Base-by-base conservation (phyloP, 1,139 yeast genomes). In the Wickerhamomyces sp. region DNA sequence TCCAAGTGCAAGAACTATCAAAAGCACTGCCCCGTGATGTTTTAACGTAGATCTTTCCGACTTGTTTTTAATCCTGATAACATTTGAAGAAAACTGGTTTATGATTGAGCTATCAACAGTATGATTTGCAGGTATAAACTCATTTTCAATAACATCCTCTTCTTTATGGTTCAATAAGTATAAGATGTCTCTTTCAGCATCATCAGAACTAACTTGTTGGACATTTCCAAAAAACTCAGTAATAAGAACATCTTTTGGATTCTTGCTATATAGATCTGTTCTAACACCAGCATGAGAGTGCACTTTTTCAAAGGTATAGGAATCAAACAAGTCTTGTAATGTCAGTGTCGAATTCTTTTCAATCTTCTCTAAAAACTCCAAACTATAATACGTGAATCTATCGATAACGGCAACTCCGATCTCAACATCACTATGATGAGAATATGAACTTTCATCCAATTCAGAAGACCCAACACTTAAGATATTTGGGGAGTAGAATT, bases 371-470 rank as follows among this genome's bases (percentile, higher is more conserved):
- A 94, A 75, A 60, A 82, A 94, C 49, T 91, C 97, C 58, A 94
- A 73, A 40, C 91, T 91, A 66, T 81, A 90, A 65, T 90, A 91
- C 0, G 99, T 93, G 66, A 93, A 93, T 56, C 99, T 73, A 65
- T 93, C 99, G 61, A 93, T 93, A 11, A 93, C 97, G 0, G 99
- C 98, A 45, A 94, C 99, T 4, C 99, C 99, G 42, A 93, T 81
- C 59, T 93, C 97, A 52, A 84, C 79, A 62, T 93, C 99, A 2
- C 97, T 89, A 63, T 90, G 96, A 61, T 93, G 98, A 3, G 97
- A 90, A 62, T 91, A 93, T 1, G 96, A 88, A 44, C 93, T 84
- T 65, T 94, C 97, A 46, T 86, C 96, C 10, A 89, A 55, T 55
- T 76, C 84, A n/a, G 95, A 85, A 1, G 97, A 89, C 0, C 99